Base-by-base conservation (phyloP, 148 eudicot genomes). In the Nepenthes gracilis region DNA sequence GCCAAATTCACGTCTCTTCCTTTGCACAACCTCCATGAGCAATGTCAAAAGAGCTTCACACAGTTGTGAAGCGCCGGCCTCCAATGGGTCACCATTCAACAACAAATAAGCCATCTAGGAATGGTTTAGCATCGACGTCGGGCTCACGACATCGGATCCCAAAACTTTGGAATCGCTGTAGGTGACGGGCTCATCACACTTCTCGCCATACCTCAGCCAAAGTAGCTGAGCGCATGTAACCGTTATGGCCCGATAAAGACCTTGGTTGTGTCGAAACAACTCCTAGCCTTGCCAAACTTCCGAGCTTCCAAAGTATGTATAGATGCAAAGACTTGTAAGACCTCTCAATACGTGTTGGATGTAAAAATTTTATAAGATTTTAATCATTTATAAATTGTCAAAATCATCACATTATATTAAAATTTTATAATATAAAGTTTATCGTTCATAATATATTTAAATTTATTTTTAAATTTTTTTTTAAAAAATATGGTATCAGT, bases 61-160 rank as follows among this genome's bases (percentile, higher is more conserved):
- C 1, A 89, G 87, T 52, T 89, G 88, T 48, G 99, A 81, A 37
- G 99, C 86, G 69, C 81, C 82, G 2, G 87, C 86, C 70, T 94
- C 95, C 0, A 80, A 60, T 12, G 84, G 79, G 36, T 93, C 83
- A 57, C 89, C 95, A 10, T 75, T 89, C 33, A 78, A 36, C 12
- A 92, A 75, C 35, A 96, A 85, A 63, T 94, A 94, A 14, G 86
- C 99, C 97, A 94, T 86, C 99, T 97, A 94, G 11, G 87, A 89
- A 58, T 94, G 99, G 60, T 94, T 97, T 55, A 94, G 59, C 63
- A 86, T 89, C 4, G 93, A 83, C 49, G 76, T 67, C 1, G 95
- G 99, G 34, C 83, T 70, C 12, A 94, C 99, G 59, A 94, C 99
- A 10, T 86, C 79, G 0, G 97, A 94, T 65, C 97, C 99, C 0